Percentiles rank a stretch among this genome's conserved stretches.
Conservation (phyloP, 2,329 filamentous ascomycete species). For the Talaromyces verruculosus region DNA sequence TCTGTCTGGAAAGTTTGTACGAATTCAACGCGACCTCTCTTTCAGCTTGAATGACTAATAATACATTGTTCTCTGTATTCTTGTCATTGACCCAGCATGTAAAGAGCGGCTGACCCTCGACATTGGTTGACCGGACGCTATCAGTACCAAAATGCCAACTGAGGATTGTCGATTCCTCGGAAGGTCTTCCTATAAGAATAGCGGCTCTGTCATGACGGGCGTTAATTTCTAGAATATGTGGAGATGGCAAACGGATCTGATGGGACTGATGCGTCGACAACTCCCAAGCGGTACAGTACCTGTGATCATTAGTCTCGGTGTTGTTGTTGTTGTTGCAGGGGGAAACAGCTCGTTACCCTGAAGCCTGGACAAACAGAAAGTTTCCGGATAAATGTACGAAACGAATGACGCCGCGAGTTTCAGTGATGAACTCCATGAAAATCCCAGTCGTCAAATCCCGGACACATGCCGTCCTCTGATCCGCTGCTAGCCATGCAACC, state of each 20-base stretch:
- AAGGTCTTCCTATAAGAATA: background rate
- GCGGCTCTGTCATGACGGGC: background rate
- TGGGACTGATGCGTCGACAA: background rate
- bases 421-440: slow-evolving; percentile 10
- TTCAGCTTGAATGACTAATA: background rate
- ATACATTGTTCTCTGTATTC: background rate
- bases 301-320: background rate
- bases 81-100: background rate
- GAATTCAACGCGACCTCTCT: background rate
- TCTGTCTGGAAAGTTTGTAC: slow-evolving; percentile 7
- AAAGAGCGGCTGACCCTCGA: background rate
- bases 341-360: slow-evolving; percentile 1
- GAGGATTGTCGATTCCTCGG: background rate
- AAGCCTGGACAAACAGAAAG: slow-evolving; percentile 8
- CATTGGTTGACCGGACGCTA: slow-evolving; percentile 8
- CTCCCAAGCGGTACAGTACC: slow-evolving; percentile 13
- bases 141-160: slow-evolving; percentile 13
- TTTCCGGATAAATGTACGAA: slow-evolving; percentile 1
- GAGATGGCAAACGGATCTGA: slow-evolving; percentile 13
- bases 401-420: slow-evolving; percentile 3
- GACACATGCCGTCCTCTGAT: slow-evolving; percentile 5
- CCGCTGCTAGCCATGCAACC: slow-evolving; percentile 15
- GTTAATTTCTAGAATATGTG: slow-evolving; percentile 8
- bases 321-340: background rate
- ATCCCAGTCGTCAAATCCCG: background rate